Percentiles rank a stretch among this genome's conserved stretches.
Conservation (phyloP, 257 asterid genomes). For the Fraxinus anomala region DNA sequence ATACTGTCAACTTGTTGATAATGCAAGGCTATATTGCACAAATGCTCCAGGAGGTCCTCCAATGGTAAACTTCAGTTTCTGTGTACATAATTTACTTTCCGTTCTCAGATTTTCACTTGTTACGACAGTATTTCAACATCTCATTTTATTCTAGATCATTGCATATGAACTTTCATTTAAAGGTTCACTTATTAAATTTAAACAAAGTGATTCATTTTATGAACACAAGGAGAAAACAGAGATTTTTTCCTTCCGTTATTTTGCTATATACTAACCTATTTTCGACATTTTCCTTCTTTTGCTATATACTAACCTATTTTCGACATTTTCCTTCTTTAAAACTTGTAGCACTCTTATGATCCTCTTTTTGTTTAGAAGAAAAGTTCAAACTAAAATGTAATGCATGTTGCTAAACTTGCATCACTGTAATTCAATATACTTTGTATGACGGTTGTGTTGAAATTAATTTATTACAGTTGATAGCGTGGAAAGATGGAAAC, state of each 20-base stretch:
- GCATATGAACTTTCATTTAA: not conserved
- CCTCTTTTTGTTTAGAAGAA: not conserved
- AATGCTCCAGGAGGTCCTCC: conserved; percentile 66
- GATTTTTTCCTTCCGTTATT: not conserved
- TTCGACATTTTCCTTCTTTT: not conserved
- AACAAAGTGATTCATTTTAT: not conserved
- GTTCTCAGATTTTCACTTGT: not conserved
- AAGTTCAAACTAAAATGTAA: not conserved
- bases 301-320: too few relatives aligned
- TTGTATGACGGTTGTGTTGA: not conserved
- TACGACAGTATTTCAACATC: not conserved
- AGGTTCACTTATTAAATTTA: not conserved
- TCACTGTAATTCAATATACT: not conserved
- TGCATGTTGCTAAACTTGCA: not conserved
- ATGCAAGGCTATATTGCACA: conserved; percentile 80
- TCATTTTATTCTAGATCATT: not conserved
- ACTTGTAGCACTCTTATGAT: not conserved
- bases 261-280: not conserved
- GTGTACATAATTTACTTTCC: not conserved
- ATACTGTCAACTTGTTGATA: conserved; percentile 75
- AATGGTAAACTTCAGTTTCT: conserved; percentile 37
- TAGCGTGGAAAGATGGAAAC: conserved; percentile 91
- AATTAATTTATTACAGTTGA: conserved; percentile 49
- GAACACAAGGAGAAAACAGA: not conserved
- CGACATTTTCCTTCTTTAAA: not conserved